Evolutionary conservation across 2,329 filamentous ascomycete species (phyloP).

Genomic region (Neocucurbitaria cava): DNA sequence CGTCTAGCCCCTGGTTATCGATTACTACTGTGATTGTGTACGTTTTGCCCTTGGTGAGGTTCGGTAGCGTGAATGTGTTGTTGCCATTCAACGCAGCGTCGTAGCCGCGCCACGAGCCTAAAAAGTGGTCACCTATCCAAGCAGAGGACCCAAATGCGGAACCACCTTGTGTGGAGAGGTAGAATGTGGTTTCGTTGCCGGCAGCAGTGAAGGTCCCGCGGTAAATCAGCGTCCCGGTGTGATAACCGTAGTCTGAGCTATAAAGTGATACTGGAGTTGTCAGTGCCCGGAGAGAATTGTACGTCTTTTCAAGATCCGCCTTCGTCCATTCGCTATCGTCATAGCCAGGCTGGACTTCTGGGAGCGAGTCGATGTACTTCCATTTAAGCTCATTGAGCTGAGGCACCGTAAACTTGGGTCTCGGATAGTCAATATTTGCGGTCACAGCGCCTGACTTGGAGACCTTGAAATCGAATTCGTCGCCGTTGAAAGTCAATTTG

Average conservation of each 20-base stretch:
- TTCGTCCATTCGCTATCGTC: slow-evolving; percentile 72
- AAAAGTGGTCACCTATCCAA: slow-evolving; percentile 68
- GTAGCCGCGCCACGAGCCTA: slow-evolving; percentile 70
- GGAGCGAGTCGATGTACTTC: slow-evolving; percentile 74
- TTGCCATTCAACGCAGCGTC: slow-evolving; percentile 59
- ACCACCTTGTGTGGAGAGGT: slow-evolving; percentile 69
- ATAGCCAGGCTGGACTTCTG: slow-evolving; percentile 69
- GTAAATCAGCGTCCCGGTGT: slow-evolving; percentile 72
- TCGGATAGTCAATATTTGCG: slow-evolving; percentile 58
- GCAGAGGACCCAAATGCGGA: slow-evolving; percentile 70
- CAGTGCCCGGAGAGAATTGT: slow-evolving; percentile 64
- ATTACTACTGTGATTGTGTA: slow-evolving; percentile 74
- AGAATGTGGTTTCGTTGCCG: slow-evolving; percentile 65
- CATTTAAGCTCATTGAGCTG: slow-evolving; percentile 66
- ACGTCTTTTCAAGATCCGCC: slow-evolving; percentile 65
- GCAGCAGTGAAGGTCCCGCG: slow-evolving; percentile 72
- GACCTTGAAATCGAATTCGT: slow-evolving; percentile 48
- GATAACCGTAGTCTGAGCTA: slow-evolving; percentile 75
- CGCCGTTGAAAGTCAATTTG: slow-evolving; percentile 68
- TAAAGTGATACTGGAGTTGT: slow-evolving; percentile 71
- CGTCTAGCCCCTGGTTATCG: slow-evolving; percentile 76
- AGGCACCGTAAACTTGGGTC: slow-evolving; percentile 63
- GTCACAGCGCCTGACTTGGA: slow-evolving; percentile 58
- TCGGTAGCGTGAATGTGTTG: slow-evolving; percentile 63
- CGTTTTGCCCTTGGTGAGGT: slow-evolving; percentile 57